Percentiles rank a stretch among this genome's conserved stretches.
Evolutionary conservation across 1,284 basidiomycete genomes (phyloP).

Genomic region (Cryptococcus sp.): DNA sequence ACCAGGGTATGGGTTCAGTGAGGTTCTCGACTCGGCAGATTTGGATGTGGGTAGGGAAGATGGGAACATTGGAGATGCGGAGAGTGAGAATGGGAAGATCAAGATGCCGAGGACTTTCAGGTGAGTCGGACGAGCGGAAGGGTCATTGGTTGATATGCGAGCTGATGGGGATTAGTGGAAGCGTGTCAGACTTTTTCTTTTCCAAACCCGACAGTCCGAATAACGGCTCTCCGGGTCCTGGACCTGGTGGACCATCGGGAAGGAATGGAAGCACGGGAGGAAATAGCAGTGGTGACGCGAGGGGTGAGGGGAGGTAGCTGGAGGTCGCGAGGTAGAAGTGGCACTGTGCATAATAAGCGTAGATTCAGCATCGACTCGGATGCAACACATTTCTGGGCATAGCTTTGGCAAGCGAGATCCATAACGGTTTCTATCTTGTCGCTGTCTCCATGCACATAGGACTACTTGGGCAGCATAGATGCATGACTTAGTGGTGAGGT

Average conservation of each 20-base stretch:
- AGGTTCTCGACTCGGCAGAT: too few relatives aligned
- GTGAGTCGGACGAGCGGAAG: conserved; percentile 22
- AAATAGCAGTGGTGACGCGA: not conserved
- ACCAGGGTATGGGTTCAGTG: too few relatives aligned
- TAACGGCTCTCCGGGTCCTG: not conserved
- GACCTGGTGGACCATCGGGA: not conserved
- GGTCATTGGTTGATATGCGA: too few relatives aligned
- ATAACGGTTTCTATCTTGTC: too few relatives aligned
- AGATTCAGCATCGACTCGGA: too few relatives aligned
- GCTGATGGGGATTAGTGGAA: conserved; percentile 20
- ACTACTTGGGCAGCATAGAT: too few relatives aligned
- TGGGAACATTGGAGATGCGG: conserved; percentile 25
- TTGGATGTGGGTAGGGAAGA: conserved; percentile 30
- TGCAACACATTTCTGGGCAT: too few relatives aligned
- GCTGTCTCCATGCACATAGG: too few relatives aligned
- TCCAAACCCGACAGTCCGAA: conserved; percentile 18
- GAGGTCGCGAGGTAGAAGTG: too few relatives aligned
- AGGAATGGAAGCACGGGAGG: not conserved
- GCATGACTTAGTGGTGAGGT: too few relatives aligned
- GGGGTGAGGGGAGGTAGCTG: not conserved
- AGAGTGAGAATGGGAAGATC: conserved; percentile 46
- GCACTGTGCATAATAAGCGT: too few relatives aligned
- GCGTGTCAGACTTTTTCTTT: conserved; percentile 39
- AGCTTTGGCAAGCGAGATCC: too few relatives aligned
- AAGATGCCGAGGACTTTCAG: conserved; percentile 43